phyloP scores from a whole-genome alignment of 805 yeast species.

The Lipomyces chichibuensis region DNA sequence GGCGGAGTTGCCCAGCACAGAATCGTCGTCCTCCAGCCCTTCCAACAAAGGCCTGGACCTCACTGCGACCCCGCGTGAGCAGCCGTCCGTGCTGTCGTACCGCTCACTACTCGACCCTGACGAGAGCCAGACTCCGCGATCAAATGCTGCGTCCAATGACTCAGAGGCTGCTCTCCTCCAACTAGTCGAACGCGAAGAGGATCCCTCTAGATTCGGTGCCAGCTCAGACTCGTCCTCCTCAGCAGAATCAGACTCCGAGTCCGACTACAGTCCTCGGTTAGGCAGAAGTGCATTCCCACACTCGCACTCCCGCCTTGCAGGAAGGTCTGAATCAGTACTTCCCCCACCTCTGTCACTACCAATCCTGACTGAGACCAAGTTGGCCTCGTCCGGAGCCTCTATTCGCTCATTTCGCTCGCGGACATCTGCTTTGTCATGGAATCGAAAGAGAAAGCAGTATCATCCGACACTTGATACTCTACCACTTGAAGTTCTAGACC shows the following conservation, averaged over 20 bases:
- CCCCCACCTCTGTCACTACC: conserved; percentile 23
- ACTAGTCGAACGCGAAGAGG: conserved; percentile 10
- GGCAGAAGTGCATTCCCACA: background rate
- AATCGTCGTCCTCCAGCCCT: conserved; percentile 13
- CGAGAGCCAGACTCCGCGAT: background rate
- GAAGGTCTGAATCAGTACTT: conserved; percentile 14
- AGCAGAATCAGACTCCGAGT: conserved; percentile 17
- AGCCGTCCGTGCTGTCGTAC: conserved; percentile 14
- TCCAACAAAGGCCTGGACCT: conserved; percentile 4
- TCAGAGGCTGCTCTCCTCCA: conserved; percentile 3
- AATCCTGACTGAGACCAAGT: conserved; percentile 10
- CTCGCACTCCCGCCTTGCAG: background rate
- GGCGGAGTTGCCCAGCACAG: conserved; percentile 22
- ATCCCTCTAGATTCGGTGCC: background rate
- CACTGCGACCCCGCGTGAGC: conserved; percentile 7
- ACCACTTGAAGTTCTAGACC: conserved; percentile 41
- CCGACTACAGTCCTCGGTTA: conserved; percentile 8
- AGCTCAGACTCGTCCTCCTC: conserved; percentile 21
- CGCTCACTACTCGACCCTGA: conserved; percentile 25
- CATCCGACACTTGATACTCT: conserved; percentile 34
- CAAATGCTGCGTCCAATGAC: background rate
- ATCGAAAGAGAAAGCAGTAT: conserved; percentile 11
- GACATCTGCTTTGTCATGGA: conserved; percentile 16
- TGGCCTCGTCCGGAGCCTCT: conserved; percentile 32
- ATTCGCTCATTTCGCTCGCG: conserved; percentile 32